phyloP scores from a whole-genome alignment of 1,284 basidiomycete genomes.

The Leccinum griseonigrum region DNA sequence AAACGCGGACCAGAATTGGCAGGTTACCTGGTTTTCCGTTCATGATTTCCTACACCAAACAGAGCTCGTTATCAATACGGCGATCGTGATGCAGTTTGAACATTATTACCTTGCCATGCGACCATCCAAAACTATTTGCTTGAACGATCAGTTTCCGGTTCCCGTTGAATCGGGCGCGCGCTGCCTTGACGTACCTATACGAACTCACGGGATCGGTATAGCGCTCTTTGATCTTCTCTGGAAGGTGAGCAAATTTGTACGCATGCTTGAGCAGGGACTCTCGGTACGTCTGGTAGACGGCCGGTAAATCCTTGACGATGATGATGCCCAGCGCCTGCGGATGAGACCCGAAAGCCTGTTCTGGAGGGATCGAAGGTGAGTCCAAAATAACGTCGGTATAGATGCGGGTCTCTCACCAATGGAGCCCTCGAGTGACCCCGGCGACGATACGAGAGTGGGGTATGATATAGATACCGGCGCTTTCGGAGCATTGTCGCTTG shows the following conservation, averaged over 20 bases:
- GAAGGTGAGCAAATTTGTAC: conserved; percentile 71
- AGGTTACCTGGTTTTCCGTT: conserved; percentile 77
- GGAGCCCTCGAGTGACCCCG: conserved; percentile 54
- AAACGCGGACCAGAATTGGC: not conserved
- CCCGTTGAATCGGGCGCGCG: not conserved
- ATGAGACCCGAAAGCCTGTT: conserved; percentile 78
- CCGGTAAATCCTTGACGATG: conserved; percentile 77
- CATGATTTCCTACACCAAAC: conserved; percentile 77
- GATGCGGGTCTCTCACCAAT: conserved; percentile 49
- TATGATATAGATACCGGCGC: conserved; percentile 70
- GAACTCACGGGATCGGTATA: conserved; percentile 67
- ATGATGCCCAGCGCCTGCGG: conserved; percentile 78
- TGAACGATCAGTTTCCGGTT: conserved; percentile 4
- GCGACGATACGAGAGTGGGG: conserved; percentile 53
- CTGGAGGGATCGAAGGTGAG: conserved; percentile 34
- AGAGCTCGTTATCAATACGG: not conserved
- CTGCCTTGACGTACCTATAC: conserved; percentile 55
- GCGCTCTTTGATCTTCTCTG: conserved; percentile 60
- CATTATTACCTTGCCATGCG: conserved; percentile 74
- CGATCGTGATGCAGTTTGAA: not conserved
- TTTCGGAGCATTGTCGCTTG: conserved; percentile 44
- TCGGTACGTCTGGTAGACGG: conserved; percentile 58
- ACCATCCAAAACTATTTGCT: conserved; percentile 82
- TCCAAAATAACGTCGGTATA: not conserved
- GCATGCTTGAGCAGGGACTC: conserved; percentile 71